A percentile compares a stretch with the other conserved stretches of the same genome.
These are phyloP conservation scores for Desmodesmus armatus DNA, from an alignment of 139 green algal species.

Conservation along the genomic window DNA sequence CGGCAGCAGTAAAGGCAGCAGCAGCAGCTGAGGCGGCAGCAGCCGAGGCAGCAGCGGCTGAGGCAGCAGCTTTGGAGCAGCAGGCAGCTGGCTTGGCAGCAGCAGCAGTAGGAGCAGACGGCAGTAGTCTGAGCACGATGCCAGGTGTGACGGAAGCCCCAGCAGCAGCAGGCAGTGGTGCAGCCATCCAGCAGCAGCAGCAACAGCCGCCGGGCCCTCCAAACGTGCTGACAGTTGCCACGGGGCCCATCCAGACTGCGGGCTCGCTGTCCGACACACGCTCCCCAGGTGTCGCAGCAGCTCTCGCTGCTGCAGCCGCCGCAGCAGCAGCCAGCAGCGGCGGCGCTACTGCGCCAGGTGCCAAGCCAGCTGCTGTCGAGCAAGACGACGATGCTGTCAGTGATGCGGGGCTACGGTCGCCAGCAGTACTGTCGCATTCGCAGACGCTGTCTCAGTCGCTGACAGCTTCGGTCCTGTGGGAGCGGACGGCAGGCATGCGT, in stretches of 20 bases:
- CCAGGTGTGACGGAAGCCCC: background rate
- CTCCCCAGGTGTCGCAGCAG: conserved; percentile 23
- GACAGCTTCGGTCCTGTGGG: too few relatives aligned
- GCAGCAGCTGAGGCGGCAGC: conserved; percentile 28
- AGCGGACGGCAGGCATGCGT: too few relatives aligned
- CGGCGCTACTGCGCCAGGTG: background rate
- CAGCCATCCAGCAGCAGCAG: background rate
- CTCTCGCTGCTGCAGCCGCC: conserved; percentile 20
- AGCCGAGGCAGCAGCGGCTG: conserved; percentile 7
- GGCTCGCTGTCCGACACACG: background rate
- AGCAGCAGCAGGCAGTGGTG: background rate
- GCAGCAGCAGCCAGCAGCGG: conserved; percentile 9
- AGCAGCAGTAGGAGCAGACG: conserved; percentile 13
- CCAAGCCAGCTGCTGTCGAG: conserved; percentile 29
- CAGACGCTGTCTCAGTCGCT: background rate
- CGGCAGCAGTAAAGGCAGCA: conserved; percentile 37
- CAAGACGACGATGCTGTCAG: conserved; percentile 15
- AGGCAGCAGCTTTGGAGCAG: conserved; percentile 22
- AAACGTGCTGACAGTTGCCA: background rate
- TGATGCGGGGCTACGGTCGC: conserved; percentile 15
- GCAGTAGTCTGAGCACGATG: background rate
- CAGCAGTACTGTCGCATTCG: conserved; percentile 22
- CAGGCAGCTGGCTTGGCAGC: conserved; percentile 6
- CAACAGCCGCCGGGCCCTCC: background rate
- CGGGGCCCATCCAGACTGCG: background rate